These are phyloP conservation scores for Exophiala lecanii-corni DNA, from an alignment of 2,329 filamentous ascomycete species.

Conservation along the genomic window DNA sequence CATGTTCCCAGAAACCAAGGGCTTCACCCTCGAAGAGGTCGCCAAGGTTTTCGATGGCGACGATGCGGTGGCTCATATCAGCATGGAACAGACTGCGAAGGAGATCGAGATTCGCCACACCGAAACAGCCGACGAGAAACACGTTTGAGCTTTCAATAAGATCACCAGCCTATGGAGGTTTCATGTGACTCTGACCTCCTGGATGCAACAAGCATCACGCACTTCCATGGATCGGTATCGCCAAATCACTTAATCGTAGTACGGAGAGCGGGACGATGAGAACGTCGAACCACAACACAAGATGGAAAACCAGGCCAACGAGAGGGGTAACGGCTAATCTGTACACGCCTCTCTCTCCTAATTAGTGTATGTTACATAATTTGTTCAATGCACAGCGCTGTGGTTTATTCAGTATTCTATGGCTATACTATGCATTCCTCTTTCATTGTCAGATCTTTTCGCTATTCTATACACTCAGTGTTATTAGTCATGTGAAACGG, in stretches of 20 bases:
- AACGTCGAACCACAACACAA: no score
- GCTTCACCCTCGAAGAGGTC: slow-evolving; percentile 62
- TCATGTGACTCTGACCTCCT: background rate
- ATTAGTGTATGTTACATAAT: background rate
- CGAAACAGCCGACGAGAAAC: slow-evolving; percentile 5
- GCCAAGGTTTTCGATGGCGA: slow-evolving; percentile 59
- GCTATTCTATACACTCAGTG: no score
- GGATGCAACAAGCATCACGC: background rate
- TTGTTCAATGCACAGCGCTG: background rate
- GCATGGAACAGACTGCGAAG: slow-evolving; percentile 14
- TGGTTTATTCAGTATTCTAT: background rate
- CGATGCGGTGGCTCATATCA: slow-evolving; percentile 25
- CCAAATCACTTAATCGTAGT: background rate
- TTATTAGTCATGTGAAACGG: no score
- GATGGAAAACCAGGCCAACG: background rate
- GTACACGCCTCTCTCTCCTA: background rate
- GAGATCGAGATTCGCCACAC: slow-evolving; percentile 14
- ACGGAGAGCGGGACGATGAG: no score
- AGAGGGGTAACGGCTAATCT: background rate
- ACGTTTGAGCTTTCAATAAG: slow-evolving; percentile 12
- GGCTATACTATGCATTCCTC: background rate
- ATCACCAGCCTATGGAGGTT: background rate
- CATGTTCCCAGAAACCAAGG: slow-evolving; percentile 52
- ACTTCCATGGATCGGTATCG: background rate
- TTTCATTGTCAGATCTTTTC: no score